Base-by-base conservation (phyloP, 1,284 basidiomycete genomes). In the Ganoderma lucidum region DNA sequence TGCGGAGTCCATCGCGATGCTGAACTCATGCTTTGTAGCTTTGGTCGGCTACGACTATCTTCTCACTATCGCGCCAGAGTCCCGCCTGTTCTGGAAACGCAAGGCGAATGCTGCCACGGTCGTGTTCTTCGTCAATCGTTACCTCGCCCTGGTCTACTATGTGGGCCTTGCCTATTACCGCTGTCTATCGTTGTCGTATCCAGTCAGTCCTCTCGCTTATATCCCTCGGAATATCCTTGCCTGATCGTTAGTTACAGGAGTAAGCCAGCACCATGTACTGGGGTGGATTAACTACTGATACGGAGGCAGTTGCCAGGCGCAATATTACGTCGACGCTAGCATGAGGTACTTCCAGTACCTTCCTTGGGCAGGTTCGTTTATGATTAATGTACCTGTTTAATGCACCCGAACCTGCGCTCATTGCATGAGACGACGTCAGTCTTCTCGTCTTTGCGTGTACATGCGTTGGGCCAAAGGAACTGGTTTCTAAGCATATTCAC, bases 11-110 rank as follows among this genome's bases (percentile, higher is more conserved):
- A 5, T n/a, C 10, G 2, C 56, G 19, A 59, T 28, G 10, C 17
- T 3, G 35, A 19, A 39, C n/a, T 63, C n/a, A 37, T 23, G 2
- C 15, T 42, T 41, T 1, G 28, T 32, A 67, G 70, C 41, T 1
- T 32, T 71, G 15, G 14, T 71, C 4, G 17, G 65, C 0, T 71
- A 65, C 55, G 44, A 68, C 8, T 68, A 71, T 37, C 12, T 65
- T n/a, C 51, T 68, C 15, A 71, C 70, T 1, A 15, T 71, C 9
- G 19, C 39, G 2, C 53, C 41, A 15, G 69, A 70, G 37, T 37
- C 65, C 2, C 44, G 41, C 2, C 66, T 66, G 23, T 68, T 71
- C 19, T 71, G 70, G 70, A 61, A n/a, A 8, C 28, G 42, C 3
- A 63, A 28, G 28, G 37, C 41, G n/a, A 48, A 51, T 6, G 56